Evolutionary conservation across 768 basidiomycete species (phyloP).

Genomic region (Saitozyma sp.): DNA sequence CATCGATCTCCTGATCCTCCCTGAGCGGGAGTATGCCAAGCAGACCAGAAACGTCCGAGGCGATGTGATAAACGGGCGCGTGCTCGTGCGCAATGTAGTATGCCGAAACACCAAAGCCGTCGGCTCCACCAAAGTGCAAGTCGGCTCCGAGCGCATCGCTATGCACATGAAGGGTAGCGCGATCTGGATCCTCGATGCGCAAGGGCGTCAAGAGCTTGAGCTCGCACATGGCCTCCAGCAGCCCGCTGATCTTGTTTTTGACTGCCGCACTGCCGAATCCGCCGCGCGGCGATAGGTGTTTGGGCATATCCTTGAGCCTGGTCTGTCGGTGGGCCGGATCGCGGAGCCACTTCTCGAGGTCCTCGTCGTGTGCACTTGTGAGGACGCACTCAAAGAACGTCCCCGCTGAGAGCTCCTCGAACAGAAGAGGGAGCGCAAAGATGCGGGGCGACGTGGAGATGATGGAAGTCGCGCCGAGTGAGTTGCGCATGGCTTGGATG

Average conservation of each 20-base stretch:
- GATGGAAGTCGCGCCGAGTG: constrained; percentile 55
- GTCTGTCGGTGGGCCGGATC: constrained; percentile 59
- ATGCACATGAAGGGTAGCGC: constrained; percentile 53
- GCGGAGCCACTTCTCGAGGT: constrained; percentile 60
- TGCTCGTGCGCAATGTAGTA: constrained; percentile 66
- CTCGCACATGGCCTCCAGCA: constrained; percentile 62
- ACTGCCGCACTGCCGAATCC: constrained; percentile 64
- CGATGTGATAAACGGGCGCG: constrained; percentile 67
- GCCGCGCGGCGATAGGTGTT: constrained; percentile 58
- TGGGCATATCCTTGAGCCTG: constrained; percentile 61
- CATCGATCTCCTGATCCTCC: constrained; percentile 38
- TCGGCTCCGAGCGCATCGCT: constrained; percentile 7
- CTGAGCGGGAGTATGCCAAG: constrained; percentile 59
- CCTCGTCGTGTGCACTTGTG: constrained; percentile 61
- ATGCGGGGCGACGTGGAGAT: constrained; percentile 63
- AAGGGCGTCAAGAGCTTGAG: constrained; percentile 67
- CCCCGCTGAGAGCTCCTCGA: constrained; percentile 65
- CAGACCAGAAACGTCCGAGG: constrained; percentile 59
- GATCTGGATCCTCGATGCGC: constrained; percentile 53
- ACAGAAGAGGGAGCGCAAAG: constrained; percentile 63
- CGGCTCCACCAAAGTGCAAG: constrained; percentile 17
- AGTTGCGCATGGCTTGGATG: constrained; percentile 15
- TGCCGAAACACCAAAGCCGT: constrained; percentile 55
- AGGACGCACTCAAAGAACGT: constrained; percentile 68
- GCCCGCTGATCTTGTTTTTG: constrained; percentile 64